Evolutionary conservation across 192 early-diverging fungal species (phyloP).

Genomic region (Gryganskiella cystojenkinii): DNA sequence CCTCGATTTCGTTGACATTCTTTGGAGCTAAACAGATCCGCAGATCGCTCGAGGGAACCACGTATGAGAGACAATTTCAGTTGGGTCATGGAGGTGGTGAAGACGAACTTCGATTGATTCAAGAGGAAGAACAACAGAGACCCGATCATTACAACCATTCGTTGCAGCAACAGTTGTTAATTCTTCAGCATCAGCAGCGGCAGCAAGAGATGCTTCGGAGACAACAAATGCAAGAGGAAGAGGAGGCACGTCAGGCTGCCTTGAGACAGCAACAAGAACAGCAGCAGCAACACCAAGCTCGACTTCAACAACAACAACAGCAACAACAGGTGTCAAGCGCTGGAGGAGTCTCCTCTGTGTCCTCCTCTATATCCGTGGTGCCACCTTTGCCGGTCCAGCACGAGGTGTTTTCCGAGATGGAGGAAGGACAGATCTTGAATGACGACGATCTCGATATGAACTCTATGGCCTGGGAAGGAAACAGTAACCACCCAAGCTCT

Average conservation of each 20-base stretch:
- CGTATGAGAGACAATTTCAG: conserved; percentile 41
- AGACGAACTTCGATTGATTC: conserved; percentile 32
- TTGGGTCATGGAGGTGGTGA: conserved; percentile 46
- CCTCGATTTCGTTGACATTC: conserved; percentile 41
- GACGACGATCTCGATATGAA: conserved; percentile 42
- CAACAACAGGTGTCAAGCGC: not conserved
- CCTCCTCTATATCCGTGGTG: conserved; percentile 10
- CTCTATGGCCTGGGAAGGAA: conserved; percentile 15
- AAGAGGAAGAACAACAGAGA: conserved; percentile 31
- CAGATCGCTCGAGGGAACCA: conserved; percentile 32
- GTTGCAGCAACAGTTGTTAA: conserved; percentile 35
- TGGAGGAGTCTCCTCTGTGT: conserved; percentile 16
- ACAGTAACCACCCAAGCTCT: not conserved
- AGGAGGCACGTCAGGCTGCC: not conserved
- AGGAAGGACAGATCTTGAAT: conserved; percentile 36
- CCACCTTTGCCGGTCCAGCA: conserved; percentile 28
- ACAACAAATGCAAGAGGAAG: not conserved
- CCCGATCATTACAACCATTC: conserved; percentile 39
- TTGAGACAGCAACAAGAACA: conserved; percentile 16
- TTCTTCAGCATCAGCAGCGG: conserved; percentile 28
- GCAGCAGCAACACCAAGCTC: conserved; percentile 18
- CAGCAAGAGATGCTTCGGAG: conserved; percentile 12
- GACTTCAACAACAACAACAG: conserved; percentile 6
- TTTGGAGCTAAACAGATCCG: conserved; percentile 50
- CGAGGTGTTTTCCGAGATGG: conserved; percentile 22